Base-by-base conservation (phyloP, 2,329 filamentous ascomycete species). In the Claviceps sp. region DNA sequence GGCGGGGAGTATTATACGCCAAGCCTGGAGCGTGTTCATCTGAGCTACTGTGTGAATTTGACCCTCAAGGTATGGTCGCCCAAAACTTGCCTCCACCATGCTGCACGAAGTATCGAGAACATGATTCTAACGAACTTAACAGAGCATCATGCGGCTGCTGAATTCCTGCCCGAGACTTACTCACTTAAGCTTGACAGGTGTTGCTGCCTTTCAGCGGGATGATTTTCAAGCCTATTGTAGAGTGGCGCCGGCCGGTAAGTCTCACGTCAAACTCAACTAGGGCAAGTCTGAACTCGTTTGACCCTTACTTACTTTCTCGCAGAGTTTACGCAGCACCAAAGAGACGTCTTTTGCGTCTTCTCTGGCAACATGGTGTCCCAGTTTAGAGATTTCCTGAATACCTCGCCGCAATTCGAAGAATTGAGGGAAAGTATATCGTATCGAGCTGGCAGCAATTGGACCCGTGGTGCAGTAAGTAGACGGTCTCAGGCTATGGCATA, bases 281-380 rank as follows among this genome's bases (percentile, higher is more conserved):
- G 24, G 14, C 30, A 34, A 3, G 9, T 20, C 24, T 5, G 18
- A 5, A n/a, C 11, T 43, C 11, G 20, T 24, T 24, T 22, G 8
- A n/a, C 22, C 16, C 13, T 38, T 16, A 43, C 14, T 8, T 4
- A 51, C 34, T 22, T 51, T 20, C n/a, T 48, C 11, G 40, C 52
- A 82, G 93, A 97, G 67, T 98, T 98, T 65, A 97, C 90, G 18
- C 86, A 91, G 47, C 89, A 96, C 63, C 93, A 98, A 66, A 82
- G 93, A 56, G 85, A 91, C 50, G 89, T 97, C 7, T 98, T 98
- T 65, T 98, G 93, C 63, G 93, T 98, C 51, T 98, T 98, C 67
- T 96, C 90, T 1, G 91, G 93, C 5, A 77, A 80, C 26, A 90
- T 90, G 52, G 91, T 98, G 2, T 73, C 74, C 43, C 79, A 80